These are phyloP conservation scores for Candida montana DNA, from an alignment of 805 yeast genomes.

Conservation along the genomic window DNA sequence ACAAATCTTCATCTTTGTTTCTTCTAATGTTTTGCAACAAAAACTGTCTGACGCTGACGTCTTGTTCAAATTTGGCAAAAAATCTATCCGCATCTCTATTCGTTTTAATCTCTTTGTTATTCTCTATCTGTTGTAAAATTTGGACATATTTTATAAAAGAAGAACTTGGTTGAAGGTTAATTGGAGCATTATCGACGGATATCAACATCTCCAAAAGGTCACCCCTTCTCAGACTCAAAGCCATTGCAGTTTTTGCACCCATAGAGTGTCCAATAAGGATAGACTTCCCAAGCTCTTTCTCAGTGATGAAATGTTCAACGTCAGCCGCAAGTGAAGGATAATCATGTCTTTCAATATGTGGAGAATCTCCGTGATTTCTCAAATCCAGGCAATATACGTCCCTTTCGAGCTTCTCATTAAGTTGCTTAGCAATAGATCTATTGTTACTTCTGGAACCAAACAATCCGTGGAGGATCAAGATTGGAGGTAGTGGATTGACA, in stretches of 20 bases:
- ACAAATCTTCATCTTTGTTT: constrained; percentile 29
- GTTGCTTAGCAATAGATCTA: constrained; percentile 64
- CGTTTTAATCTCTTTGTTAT: constrained; percentile 37
- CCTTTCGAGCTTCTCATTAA: constrained; percentile 42
- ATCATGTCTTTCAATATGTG: constrained; percentile 65
- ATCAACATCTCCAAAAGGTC: constrained; percentile 56
- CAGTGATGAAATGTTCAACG: constrained; percentile 62
- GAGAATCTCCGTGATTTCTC: constrained; percentile 91
- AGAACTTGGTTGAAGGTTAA: constrained; percentile 50
- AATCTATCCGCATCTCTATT: constrained; percentile 64
- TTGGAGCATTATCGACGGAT: constrained; percentile 88
- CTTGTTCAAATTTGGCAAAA: constrained; percentile 57
- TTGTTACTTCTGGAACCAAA: constrained; percentile 84
- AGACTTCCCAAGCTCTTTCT: constrained; percentile 36
- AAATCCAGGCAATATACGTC: constrained; percentile 70
- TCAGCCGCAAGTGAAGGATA: constrained; percentile 82
- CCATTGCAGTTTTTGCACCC: constrained; percentile 97
- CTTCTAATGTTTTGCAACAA: constrained; percentile 62
- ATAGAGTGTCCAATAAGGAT: constrained; percentile 77
- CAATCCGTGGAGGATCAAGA: constrained; percentile 80
- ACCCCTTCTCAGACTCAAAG: constrained; percentile 65
- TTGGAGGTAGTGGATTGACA: constrained; percentile 43
- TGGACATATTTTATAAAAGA: constrained; percentile 64
- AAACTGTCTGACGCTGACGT: constrained; percentile 64
- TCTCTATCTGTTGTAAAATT: constrained; percentile 54